These are phyloP conservation scores for Cucumis hystrix DNA, from an alignment of 306 rosid genomes.

Conservation along the genomic window DNA sequence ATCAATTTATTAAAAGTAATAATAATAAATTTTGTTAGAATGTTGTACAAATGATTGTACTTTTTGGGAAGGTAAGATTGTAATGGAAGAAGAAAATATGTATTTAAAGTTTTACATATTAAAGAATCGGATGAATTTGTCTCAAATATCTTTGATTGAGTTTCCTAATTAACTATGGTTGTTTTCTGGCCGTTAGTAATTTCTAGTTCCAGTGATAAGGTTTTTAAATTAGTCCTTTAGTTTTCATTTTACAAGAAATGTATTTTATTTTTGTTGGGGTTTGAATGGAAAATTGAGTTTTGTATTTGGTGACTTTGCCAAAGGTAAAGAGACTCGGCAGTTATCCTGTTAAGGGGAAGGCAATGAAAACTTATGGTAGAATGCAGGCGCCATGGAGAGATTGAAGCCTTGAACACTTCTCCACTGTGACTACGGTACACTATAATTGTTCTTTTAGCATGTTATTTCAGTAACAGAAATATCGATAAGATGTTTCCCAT, in stretches of 20 bases:
- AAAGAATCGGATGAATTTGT: not conserved
- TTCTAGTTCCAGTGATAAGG: not conserved
- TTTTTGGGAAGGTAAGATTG: not conserved
- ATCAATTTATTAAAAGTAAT: not conserved
- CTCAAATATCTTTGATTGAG: not conserved
- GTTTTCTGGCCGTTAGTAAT: not conserved
- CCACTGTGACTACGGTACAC: not conserved
- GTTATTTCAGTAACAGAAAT: not conserved
- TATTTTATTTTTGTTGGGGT: not conserved
- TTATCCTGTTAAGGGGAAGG: not conserved
- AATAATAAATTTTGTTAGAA: not conserved
- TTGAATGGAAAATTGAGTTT: not conserved
- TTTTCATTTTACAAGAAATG: not conserved
- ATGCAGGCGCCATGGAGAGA: not conserved
- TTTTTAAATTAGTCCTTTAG: not conserved
- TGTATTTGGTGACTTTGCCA: not conserved
- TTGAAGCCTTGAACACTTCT: not conserved
- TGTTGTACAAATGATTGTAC: not conserved
- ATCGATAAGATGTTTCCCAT: not conserved
- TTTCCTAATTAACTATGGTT: not conserved
- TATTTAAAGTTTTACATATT: not conserved
- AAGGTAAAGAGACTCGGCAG: not conserved
- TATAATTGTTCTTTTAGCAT: not conserved
- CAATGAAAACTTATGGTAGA: not conserved
- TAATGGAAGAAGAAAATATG: not conserved